phyloP scores from a whole-genome alignment of 805 yeast genomes.

The Naumovozyma baii region DNA sequence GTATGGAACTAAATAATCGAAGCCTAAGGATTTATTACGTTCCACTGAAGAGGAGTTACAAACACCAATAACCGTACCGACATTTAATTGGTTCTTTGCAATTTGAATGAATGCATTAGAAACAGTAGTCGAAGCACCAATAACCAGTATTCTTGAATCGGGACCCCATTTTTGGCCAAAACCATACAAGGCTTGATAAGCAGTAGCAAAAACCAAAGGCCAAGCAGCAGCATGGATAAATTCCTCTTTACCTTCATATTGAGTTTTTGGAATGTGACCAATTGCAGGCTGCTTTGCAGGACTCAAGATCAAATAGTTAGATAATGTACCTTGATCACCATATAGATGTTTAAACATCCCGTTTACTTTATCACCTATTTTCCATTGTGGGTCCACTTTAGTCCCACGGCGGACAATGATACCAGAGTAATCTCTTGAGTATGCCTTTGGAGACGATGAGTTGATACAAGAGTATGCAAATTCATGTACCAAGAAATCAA shows the following conservation, averaged over 20 bases:
- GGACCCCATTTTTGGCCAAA: constrained; percentile 21
- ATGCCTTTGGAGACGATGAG: constrained; percentile 2
- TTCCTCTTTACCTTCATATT: constrained; percentile 1
- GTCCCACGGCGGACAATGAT: constrained; percentile 17
- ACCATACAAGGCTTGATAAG: constrained; percentile 32
- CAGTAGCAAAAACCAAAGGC: constrained; percentile 56
- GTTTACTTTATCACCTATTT: constrained; percentile 18
- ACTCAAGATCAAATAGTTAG: constrained; percentile 38
- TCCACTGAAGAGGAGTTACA: constrained; percentile 43
- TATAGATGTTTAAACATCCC: constrained; percentile 11
- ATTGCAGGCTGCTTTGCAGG: constrained; percentile 22
- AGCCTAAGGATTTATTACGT: constrained; percentile 43
- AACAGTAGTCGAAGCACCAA: constrained; percentile 67
- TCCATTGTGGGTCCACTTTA: constrained; percentile 5
- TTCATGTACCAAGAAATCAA: constrained; percentile 10
- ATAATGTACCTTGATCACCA: constrained; percentile 32
- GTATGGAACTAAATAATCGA: constrained; percentile 48
- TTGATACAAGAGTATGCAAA: neutral
- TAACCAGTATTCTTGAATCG: constrained; percentile 42
- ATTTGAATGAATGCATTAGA: constrained; percentile 48
- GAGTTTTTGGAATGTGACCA: constrained; percentile 30
- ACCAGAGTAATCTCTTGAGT: constrained; percentile 20
- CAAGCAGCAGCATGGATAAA: constrained; percentile 38
- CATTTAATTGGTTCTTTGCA: constrained; percentile 38
- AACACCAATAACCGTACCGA: constrained; percentile 43